Evolutionary conservation across 306 rosid genomes (phyloP).

Genomic region (Lotus japonicus): DNA sequence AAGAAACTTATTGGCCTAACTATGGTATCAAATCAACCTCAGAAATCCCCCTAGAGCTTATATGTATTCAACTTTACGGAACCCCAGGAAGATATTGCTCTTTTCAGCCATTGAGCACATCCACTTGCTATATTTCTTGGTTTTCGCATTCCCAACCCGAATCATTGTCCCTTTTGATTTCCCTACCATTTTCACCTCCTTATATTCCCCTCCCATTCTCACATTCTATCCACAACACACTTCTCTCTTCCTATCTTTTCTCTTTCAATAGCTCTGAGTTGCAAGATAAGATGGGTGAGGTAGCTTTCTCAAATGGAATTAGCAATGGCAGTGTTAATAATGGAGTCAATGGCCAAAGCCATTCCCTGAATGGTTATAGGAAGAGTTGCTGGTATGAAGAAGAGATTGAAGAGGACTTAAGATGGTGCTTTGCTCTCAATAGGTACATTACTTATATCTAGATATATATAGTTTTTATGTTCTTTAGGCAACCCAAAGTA

Average conservation of each 20-base stretch:
- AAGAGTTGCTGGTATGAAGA: constrained; percentile 98
- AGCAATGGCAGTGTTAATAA: constrained; percentile 35
- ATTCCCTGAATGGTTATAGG: constrained; percentile 71
- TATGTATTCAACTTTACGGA: constrained; percentile 36
- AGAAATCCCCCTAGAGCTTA: constrained; percentile 18
- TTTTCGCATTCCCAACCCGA: constrained; percentile 22
- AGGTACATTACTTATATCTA: constrained; percentile 38
- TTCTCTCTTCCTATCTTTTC: not conserved
- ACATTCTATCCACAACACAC: constrained; percentile 25
- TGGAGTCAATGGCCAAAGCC: constrained; percentile 49
- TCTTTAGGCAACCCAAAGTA: not conserved
- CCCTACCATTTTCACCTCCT: constrained; percentile 24
- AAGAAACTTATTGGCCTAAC: constrained; percentile 13
- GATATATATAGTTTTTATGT: not conserved
- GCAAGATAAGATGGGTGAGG: constrained; percentile 52
- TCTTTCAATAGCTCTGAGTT: not conserved
- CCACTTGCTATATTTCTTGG: constrained; percentile 34
- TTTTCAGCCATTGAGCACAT: constrained; percentile 25
- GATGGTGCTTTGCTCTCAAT: constrained; percentile 98
- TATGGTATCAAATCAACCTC: constrained; percentile 38
- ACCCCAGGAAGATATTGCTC: constrained; percentile 43
- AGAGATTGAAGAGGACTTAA: constrained; percentile 86
- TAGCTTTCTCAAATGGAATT: constrained; percentile 55
- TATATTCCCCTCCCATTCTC: constrained; percentile 37
- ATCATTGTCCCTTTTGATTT: constrained; percentile 33